phyloP scores from a whole-genome alignment of 176 grass and related monocot species.

The Raddia guianensis region DNA sequence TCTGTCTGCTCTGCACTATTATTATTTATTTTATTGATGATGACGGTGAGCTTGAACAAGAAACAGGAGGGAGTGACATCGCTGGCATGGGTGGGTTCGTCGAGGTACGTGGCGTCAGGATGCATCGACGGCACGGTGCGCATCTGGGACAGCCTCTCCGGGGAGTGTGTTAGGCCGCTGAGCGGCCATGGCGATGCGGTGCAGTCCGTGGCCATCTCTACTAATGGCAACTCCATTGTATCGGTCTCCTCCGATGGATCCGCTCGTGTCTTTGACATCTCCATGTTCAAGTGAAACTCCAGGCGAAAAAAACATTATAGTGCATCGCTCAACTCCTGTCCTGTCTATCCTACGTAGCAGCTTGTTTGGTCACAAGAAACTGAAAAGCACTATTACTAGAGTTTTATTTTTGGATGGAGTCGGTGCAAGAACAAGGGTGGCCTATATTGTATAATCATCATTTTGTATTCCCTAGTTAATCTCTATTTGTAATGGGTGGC shows the following conservation, averaged over 20 bases:
- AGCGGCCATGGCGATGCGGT: constrained; percentile 60
- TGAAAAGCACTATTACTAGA: not conserved
- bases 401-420: too few relatives aligned
- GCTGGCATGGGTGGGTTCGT: constrained; percentile 63
- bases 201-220: constrained; percentile 57
- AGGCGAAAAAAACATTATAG: too few relatives aligned
- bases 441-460: too few relatives aligned
- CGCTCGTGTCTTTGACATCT: constrained; percentile 54
- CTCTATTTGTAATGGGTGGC: too few relatives aligned
- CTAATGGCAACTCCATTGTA: constrained; percentile 51
- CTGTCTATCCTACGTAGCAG: not conserved
- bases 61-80: constrained; percentile 75
- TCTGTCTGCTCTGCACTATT: too few relatives aligned
- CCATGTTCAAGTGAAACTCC: constrained; percentile 40
- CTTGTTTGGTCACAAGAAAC: not conserved
- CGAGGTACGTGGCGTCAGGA: constrained; percentile 74
- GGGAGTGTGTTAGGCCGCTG: constrained; percentile 51
- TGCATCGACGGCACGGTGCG: constrained; percentile 76
- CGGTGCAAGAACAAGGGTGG: too few relatives aligned
- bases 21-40: too few relatives aligned
- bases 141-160: constrained; percentile 87
- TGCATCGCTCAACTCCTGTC: not conserved
- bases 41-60: constrained; percentile 35
- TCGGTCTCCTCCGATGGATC: constrained; percentile 68
- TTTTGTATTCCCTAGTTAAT: too few relatives aligned